phyloP scores from a whole-genome alignment of 805 yeast genomes.

The Saccharomycopsis oosterbeekiorum region DNA sequence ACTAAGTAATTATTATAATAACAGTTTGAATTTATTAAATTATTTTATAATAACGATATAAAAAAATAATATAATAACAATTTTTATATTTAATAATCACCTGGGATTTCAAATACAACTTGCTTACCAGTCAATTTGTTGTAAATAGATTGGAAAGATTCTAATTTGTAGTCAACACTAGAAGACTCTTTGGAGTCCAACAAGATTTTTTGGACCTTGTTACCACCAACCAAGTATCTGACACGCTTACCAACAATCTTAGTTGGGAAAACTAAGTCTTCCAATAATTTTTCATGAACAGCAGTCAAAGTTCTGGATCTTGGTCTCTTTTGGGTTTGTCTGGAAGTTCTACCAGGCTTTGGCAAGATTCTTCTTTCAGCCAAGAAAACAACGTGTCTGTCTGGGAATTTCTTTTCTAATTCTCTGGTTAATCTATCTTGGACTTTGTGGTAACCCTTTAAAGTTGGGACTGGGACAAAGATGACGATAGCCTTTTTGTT shows the following conservation, averaged over 20 bases:
- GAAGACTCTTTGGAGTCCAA: slow-evolving; percentile 97
- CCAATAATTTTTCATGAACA: slow-evolving; percentile 97
- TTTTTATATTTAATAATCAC: slow-evolving; percentile 31
- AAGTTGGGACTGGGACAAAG: slow-evolving; percentile 96
- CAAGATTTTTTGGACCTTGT: slow-evolving; percentile 95
- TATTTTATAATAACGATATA: background rate
- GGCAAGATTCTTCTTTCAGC: slow-evolving; percentile 99
- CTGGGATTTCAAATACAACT: slow-evolving; percentile 93
- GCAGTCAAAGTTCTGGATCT: slow-evolving; percentile 98
- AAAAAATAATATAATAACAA: background rate
- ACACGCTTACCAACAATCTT: slow-evolving; percentile 99
- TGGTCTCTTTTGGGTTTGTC: slow-evolving; percentile 97
- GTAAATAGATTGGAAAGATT: slow-evolving; percentile 98
- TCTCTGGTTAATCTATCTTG: slow-evolving; percentile 97
- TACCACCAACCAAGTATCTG: slow-evolving; percentile 98
- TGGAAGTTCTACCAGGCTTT: slow-evolving; percentile 94
- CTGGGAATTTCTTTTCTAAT: slow-evolving; percentile 99
- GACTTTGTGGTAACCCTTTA: slow-evolving; percentile 89
- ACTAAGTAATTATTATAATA: background rate
- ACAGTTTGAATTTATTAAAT: slow-evolving; percentile 1
- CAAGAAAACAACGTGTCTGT: slow-evolving; percentile 97
- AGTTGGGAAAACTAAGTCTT: slow-evolving; percentile 99
- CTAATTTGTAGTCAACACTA: slow-evolving; percentile 96
- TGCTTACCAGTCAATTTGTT: slow-evolving; percentile 98
- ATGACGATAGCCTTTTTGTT: slow-evolving; percentile 98